phyloP scores from a whole-genome alignment of 2,329 filamentous ascomycete genomes.

The Claviceps capensis region DNA sequence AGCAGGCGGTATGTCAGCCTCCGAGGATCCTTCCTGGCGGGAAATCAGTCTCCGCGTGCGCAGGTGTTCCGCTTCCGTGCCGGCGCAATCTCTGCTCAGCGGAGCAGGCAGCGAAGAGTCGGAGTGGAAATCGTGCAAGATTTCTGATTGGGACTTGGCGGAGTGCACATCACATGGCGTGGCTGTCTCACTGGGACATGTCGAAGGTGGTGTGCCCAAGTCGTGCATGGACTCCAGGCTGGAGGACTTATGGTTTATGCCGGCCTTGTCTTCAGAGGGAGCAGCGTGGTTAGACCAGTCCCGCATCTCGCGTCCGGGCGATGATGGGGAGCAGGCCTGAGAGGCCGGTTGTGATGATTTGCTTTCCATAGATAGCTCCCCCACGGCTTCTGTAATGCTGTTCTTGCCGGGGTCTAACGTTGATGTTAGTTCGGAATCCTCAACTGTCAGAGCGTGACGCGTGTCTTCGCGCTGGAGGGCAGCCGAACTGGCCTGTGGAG shows the following conservation, averaged over 20 bases:
- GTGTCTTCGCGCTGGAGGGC: constrained; percentile 30
- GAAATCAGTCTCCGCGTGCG: constrained; percentile 29
- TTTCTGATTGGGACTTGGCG: constrained; percentile 29
- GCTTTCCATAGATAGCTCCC: neutral
- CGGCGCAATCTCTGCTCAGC: constrained; percentile 48
- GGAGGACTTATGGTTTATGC: constrained; percentile 28
- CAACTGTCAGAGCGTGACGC: constrained; percentile 16
- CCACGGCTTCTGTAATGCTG: neutral
- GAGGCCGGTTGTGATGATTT: constrained; percentile 5
- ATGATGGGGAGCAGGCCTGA: constrained; percentile 31
- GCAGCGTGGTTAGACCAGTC: constrained; percentile 17
- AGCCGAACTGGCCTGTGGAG: constrained; percentile 17
- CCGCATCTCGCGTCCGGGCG: constrained; percentile 24
- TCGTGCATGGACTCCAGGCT: constrained; percentile 37
- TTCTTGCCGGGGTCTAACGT: neutral
- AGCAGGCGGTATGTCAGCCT: constrained; percentile 41
- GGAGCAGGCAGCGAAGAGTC: constrained; percentile 51
- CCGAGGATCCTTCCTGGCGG: constrained; percentile 31
- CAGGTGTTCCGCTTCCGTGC: constrained; percentile 44
- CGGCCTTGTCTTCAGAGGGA: constrained; percentile 26
- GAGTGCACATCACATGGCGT: constrained; percentile 33
- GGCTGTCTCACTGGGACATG: constrained; percentile 38
- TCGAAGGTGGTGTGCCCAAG: constrained; percentile 37
- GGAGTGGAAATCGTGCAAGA: constrained; percentile 42
- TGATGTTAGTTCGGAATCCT: neutral